Percentiles rank a stretch among this genome's conserved stretches.
phyloP scores from a whole-genome alignment of 176 grass and related monocot species.

The Avena insularis region DNA sequence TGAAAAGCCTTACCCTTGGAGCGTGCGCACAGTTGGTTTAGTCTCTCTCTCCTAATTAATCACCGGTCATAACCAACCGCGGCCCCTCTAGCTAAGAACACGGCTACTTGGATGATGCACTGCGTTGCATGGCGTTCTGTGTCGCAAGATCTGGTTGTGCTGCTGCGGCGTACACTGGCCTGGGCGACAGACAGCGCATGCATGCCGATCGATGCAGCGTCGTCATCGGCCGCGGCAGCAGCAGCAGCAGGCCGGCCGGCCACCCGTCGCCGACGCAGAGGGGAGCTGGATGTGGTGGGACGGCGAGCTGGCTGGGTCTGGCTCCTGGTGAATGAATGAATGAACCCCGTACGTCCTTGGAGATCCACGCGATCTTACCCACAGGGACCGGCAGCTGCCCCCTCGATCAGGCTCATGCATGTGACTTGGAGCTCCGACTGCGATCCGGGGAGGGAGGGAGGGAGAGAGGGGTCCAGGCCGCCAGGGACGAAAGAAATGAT shows the following conservation, averaged over 20 bases:
- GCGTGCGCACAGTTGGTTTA: too few relatives aligned
- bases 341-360: slow-evolving; percentile 41
- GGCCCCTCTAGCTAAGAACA: too few relatives aligned
- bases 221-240: background rate
- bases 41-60: too few relatives aligned
- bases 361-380: slow-evolving; percentile 50
- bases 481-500: slow-evolving; percentile 57
- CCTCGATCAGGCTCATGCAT: slow-evolving; percentile 18
- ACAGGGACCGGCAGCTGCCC: background rate
- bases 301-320: background rate
- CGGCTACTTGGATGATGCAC: too few relatives aligned
- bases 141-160: too few relatives aligned
- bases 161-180: background rate
- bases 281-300: background rate
- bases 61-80: too few relatives aligned
- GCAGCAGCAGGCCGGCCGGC: background rate
- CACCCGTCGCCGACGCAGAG: background rate
- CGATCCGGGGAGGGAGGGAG: background rate
- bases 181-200: slow-evolving; percentile 1
- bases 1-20: too few relatives aligned
- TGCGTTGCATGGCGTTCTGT: too few relatives aligned
- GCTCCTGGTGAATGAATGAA: slow-evolving; percentile 36
- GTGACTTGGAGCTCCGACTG: slow-evolving; percentile 28
- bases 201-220: background rate
- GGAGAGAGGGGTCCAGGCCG: too few relatives aligned